A percentile compares a stretch with the other conserved stretches of the same genome.
These are phyloP conservation scores for Coprinopsis strossmayeri DNA, from an alignment of 768 basidiomycete genomes.

Conservation along the genomic window DNA sequence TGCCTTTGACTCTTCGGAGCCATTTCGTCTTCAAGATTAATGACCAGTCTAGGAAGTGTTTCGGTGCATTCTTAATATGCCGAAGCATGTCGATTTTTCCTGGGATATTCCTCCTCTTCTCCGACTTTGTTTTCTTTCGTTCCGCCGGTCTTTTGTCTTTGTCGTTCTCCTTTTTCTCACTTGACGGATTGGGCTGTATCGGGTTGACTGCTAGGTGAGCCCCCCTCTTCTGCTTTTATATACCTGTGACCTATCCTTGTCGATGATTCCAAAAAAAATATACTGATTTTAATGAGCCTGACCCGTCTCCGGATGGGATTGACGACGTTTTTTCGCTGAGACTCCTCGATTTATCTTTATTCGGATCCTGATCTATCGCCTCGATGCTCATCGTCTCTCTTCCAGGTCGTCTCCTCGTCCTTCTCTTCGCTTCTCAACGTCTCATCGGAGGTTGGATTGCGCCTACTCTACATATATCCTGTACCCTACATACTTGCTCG, in stretches of 20 bases:
- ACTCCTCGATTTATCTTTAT: slow-evolving; percentile 11
- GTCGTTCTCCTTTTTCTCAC: not conserved
- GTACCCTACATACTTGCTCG: too few species aligned
- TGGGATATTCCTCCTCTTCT: slow-evolving; percentile 27
- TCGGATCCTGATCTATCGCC: slow-evolving; percentile 3
- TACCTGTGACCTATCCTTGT: slow-evolving; percentile 11
- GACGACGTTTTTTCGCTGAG: slow-evolving; percentile 34
- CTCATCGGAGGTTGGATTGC: too few species aligned
- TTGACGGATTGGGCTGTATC: not conserved
- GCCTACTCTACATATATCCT: too few species aligned
- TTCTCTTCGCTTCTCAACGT: too few species aligned
- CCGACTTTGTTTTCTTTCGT: slow-evolving; percentile 5
- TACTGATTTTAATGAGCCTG: slow-evolving; percentile 50
- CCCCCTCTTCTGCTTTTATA: slow-evolving; percentile 9
- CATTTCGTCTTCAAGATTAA: slow-evolving; percentile 34
- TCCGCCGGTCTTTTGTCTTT: too few species aligned
- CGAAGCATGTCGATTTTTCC: slow-evolving; percentile 40
- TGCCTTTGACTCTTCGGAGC: slow-evolving; percentile 37
- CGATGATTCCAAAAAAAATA: slow-evolving; percentile 38
- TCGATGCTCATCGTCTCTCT: too few species aligned
- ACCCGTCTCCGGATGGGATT: slow-evolving; percentile 26
- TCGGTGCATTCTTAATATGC: slow-evolving; percentile 27
- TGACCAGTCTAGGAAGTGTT: slow-evolving; percentile 46
- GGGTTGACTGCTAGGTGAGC: slow-evolving; percentile 20
- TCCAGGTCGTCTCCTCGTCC: not conserved